A percentile compares a stretch with the other conserved stretches of the same genome.
Evolutionary conservation across 768 basidiomycete species (phyloP).

Genomic region (Lactarius indigo): DNA sequence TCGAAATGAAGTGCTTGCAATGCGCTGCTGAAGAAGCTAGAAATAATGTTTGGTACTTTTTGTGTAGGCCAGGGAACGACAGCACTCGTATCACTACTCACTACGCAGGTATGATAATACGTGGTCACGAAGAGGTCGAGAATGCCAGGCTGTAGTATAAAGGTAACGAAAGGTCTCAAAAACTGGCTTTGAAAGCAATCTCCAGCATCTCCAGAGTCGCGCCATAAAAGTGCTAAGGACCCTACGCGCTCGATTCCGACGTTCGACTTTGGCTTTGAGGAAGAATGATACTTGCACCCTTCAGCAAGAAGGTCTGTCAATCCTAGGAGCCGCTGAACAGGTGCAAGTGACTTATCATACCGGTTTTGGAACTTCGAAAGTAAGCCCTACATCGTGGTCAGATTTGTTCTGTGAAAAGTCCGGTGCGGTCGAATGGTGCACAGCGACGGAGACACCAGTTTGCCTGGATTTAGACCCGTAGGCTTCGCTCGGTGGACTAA

Average conservation of each 20-base stretch:
- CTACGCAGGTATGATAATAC: background rate
- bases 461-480: too few relatives aligned
- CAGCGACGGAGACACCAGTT: too few relatives aligned
- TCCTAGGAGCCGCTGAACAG: background rate
- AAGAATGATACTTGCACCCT: background rate
- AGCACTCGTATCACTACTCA: background rate
- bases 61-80: too few relatives aligned
- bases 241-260: background rate
- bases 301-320: background rate
- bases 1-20: too few relatives aligned
- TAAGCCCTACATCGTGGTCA: too few relatives aligned
- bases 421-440: background rate
- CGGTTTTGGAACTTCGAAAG: background rate
- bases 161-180: background rate
- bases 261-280: background rate
- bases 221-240: background rate
- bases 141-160: background rate
- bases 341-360: background rate
- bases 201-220: background rate
- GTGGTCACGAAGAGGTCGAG: background rate
- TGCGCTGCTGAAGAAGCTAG: too few relatives aligned
- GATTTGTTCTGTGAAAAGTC: background rate
- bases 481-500: background rate
- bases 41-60: too few relatives aligned
- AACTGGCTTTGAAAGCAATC: background rate